Conservation (phyloP, 192 early-diverging fungal species). For the Thamnidium elegans region DNA sequence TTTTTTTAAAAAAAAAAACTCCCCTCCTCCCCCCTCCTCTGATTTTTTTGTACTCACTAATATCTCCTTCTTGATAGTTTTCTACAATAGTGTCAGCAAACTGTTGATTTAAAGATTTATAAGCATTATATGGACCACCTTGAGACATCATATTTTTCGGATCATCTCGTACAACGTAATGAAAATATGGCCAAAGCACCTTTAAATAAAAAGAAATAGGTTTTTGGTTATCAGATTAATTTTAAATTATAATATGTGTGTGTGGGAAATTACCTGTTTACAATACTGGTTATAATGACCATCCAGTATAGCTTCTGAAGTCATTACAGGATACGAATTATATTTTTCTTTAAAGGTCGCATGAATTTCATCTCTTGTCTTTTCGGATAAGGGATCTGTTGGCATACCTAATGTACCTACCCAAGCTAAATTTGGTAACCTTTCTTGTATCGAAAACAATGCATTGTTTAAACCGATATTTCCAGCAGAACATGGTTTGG, state of each 20-base stretch:
- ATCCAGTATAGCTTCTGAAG: constrained; percentile 77
- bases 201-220: constrained; percentile 15
- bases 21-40: too few species aligned
- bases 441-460: constrained; percentile 62
- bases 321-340: constrained; percentile 77
- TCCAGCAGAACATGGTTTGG: constrained; percentile 76
- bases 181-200: constrained; percentile 96
- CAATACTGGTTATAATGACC: constrained; percentile 93
- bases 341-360: constrained; percentile 58
- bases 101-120: constrained; percentile 76
- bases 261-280: constrained; percentile 71
- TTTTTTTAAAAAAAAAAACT: not conserved
- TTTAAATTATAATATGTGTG: too few species aligned
- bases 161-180: constrained; percentile 91
- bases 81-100: constrained; percentile 83
- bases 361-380: constrained; percentile 56
- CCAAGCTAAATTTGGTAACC: constrained; percentile 63
- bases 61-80: constrained; percentile 78
- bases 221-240: not conserved
- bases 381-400: constrained; percentile 65
- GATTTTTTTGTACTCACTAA: constrained; percentile 53
- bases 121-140: constrained; percentile 78
- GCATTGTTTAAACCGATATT: constrained; percentile 97
- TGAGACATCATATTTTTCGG: constrained; percentile 77
- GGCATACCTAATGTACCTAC: constrained; percentile 76